Evolutionary conservation across 805 yeast genomes (phyloP), one percentile per base, ranked within the genome.

Genomic region (Yamadazyma sp.): DNA sequence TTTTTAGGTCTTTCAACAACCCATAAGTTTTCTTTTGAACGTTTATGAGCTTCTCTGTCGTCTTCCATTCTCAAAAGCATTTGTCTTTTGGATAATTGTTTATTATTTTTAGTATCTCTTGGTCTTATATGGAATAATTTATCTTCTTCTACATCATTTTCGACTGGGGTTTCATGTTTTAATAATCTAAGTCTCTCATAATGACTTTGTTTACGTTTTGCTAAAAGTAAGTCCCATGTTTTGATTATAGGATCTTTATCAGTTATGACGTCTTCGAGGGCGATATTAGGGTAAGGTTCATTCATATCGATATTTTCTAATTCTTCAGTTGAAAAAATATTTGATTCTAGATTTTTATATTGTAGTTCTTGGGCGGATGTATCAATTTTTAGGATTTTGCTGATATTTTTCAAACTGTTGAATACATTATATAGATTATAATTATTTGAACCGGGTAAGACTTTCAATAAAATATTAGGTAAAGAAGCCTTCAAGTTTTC

Each of bases 31-130:
- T 91, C 97, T 48, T 89, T 87, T 10, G 83, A 75, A 44, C 85
- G 73, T 54, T 91, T 91, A 51, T 86, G 88, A 29, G 95, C 68
- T 55, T 91, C 98, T 47, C 98, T 68, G 55, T 91, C 98, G 43
- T 82, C 89, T 54, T 91, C 97, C 81, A 91, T 87, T 40, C 98
- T 65, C 23, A 76, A 71, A 12, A 87, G 54, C 12, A 85, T 78
- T 45, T 82, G 86, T 30, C 77, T 57, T 35, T 62, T 62, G 4
- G 71, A 50, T 4, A 65, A 45, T 22, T 48, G 47, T 18, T 42
- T 45, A 16, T 48, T 43, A 23, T 43, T 47, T 19, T 42, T 40
- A 19, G 33, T 40, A 13, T 36, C 45, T 23, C 43, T 48, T 14
- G 50, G 55, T 35, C 54, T 49, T 12, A 54, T 47, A 44, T 43